These are phyloP conservation scores for Sicyos baderoa DNA, from an alignment of 306 rosid genomes.

Conservation along the genomic window DNA sequence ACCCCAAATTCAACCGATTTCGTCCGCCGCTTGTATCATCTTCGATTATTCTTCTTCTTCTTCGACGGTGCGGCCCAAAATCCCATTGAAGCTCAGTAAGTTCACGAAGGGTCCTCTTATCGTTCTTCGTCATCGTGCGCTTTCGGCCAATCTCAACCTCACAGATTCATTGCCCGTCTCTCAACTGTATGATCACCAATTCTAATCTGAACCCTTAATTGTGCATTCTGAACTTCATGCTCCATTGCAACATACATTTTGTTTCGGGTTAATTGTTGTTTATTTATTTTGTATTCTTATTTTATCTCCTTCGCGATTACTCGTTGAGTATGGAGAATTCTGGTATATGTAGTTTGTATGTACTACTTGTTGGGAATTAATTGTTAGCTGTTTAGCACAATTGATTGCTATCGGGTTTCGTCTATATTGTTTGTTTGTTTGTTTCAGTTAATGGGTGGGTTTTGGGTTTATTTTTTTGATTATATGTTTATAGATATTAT, in stretches of 20 bases:
- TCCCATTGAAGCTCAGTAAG: no score
- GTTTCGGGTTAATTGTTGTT: no score
- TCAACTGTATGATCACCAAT: no score
- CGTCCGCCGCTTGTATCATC: no score
- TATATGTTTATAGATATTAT: not conserved
- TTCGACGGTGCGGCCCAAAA: no score
- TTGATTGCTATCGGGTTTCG: conserved; percentile 20
- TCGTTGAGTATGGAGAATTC: not conserved
- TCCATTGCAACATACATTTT: no score
- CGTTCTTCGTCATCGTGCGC: conserved; percentile 50
- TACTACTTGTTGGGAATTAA: not conserved
- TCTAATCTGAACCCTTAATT: conserved; percentile 29
- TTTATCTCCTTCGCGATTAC: conserved; percentile 7
- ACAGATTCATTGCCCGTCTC: conserved; percentile 38
- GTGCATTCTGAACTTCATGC: conserved; percentile 17
- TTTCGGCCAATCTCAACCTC: conserved; percentile 43
- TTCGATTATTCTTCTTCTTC: no score
- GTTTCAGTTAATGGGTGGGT: conserved; percentile 5
- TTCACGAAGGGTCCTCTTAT: conserved; percentile 17
- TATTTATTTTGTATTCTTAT: no score
- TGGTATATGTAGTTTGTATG: not conserved
- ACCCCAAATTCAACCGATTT: no score
- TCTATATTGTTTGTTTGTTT: not conserved
- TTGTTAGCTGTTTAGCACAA: not conserved
- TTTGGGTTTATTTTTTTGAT: conserved; percentile 15